Conservation (phyloP, 768 basidiomycete species). For the Termitomyces sp. region DNA sequence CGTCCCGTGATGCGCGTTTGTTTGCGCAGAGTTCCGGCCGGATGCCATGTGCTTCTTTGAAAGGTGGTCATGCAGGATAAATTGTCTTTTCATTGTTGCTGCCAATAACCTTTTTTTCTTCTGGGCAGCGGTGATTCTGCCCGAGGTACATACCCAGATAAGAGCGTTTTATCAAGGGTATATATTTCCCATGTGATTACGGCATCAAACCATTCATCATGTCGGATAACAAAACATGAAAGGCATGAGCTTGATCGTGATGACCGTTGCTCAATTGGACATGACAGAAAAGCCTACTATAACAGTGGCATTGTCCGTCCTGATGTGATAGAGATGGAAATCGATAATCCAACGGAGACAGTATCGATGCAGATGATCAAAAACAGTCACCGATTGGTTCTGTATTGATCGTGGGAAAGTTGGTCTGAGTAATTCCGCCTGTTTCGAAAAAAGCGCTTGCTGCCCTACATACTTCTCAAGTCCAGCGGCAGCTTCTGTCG, state of each 20-base stretch:
- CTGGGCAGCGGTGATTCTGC: not conserved
- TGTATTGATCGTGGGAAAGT: slow-evolving; percentile 14
- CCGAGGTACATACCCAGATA: not conserved
- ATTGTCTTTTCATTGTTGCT: no score
- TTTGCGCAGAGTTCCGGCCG: not conserved
- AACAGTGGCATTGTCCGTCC: not conserved
- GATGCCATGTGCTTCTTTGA: not conserved
- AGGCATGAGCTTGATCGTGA: not conserved
- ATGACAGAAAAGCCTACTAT: not conserved
- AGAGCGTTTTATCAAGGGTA: not conserved
- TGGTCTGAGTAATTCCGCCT: slow-evolving; percentile 15
- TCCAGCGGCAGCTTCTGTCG: slow-evolving; percentile 6
- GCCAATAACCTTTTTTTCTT: no score
- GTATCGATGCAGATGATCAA: slow-evolving; percentile 11
- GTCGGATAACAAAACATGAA: not conserved
- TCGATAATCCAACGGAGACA: slow-evolving; percentile 1
- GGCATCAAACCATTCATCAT: slow-evolving; percentile 2
- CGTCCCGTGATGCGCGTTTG: slow-evolving; percentile 13
- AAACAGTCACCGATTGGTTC: slow-evolving; percentile 1
- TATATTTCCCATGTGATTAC: not conserved
- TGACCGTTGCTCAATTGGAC: not conserved
- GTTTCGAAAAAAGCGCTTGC: slow-evolving; percentile 15
- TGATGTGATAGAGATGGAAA: slow-evolving; percentile 10
- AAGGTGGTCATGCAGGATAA: not conserved
- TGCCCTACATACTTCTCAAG: not conserved